Conservation (phyloP, 169 alveolate species). For the Plasmodium yoelii region DNA sequence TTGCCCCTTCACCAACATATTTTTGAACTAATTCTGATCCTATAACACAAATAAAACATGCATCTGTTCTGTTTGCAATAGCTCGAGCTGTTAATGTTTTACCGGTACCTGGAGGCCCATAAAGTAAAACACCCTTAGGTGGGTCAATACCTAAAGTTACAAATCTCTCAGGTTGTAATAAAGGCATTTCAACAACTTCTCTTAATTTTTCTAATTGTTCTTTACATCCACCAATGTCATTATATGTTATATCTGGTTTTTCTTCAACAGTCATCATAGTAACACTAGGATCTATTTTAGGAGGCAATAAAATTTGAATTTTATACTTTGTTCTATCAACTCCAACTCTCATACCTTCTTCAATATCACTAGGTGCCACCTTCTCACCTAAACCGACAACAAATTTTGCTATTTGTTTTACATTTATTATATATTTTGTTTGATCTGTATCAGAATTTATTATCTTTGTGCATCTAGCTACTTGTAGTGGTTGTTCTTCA, state of each 20-base stretch:
- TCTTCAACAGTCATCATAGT: slow-evolving; percentile 99
- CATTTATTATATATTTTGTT: slow-evolving; percentile 95
- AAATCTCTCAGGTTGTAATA: slow-evolving; percentile 98
- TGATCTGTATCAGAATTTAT: slow-evolving; percentile 97
- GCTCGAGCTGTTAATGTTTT: slow-evolving; percentile 99
- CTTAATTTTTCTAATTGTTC: slow-evolving; percentile 97
- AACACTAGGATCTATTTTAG: slow-evolving; percentile 99
- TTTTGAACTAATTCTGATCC: slow-evolving; percentile 99
- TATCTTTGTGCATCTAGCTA: slow-evolving; percentile 98
- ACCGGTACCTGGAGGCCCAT: slow-evolving; percentile 98
- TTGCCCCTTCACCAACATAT: slow-evolving; percentile 99
- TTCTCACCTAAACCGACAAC: slow-evolving; percentile 99
- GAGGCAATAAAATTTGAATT: slow-evolving; percentile 98
- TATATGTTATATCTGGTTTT: slow-evolving; percentile 99
- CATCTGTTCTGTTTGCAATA: slow-evolving; percentile 99
- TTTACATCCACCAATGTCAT: slow-evolving; percentile 99
- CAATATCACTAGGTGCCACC: slow-evolving; percentile 99
- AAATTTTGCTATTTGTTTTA: slow-evolving; percentile 98
- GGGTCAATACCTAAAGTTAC: slow-evolving; percentile 99
- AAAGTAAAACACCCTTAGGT: slow-evolving; percentile 98
- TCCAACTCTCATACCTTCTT: slow-evolving; percentile 99
- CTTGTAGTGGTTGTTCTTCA: slow-evolving; percentile 97
- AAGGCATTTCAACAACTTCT: slow-evolving; percentile 99
- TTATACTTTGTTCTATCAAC: slow-evolving; percentile 95
- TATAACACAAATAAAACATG: slow-evolving; percentile 98